A percentile compares a stretch with the other conserved stretches of the same genome.
phyloP scores from a whole-genome alignment of 768 basidiomycete genomes.

The Podaxis mareebaensis region DNA sequence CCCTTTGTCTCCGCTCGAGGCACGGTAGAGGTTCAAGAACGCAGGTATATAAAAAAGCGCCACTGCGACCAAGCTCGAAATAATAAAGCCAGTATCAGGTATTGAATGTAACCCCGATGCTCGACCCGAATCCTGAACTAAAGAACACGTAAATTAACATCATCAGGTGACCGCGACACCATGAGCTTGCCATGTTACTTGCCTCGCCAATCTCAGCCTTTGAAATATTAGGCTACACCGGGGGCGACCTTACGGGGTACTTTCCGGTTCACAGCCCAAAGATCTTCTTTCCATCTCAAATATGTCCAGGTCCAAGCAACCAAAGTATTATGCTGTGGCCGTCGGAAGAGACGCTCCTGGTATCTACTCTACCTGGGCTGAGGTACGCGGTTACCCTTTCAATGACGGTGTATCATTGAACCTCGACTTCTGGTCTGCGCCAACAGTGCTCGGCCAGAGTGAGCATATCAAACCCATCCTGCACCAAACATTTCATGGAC shows the following conservation, averaged over 20 bases:
- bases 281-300: not conserved
- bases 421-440: not conserved
- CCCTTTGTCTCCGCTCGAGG: too few species aligned
- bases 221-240: not conserved
- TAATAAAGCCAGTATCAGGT: too few species aligned
- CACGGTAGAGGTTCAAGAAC: too few species aligned
- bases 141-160: not conserved
- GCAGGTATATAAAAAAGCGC: too few species aligned
- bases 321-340: constrained; percentile 65
- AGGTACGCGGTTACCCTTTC: constrained; percentile 38
- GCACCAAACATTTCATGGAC: not conserved
- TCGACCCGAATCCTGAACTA: too few species aligned
- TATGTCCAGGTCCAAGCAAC: constrained; percentile 30
- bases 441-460: constrained; percentile 51
- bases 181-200: not conserved
- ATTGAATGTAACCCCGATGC: too few species aligned
- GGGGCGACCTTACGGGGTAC: not conserved
- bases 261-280: not conserved
- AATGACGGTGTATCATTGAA: not conserved
- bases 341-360: constrained; percentile 57
- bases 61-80: too few species aligned
- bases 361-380: constrained; percentile 61
- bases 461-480: constrained; percentile 7
- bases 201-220: too few species aligned
- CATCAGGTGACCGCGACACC: not conserved